Evolutionary conservation across 2,329 filamentous ascomycete genomes (phyloP).

Genomic region (Grosmannia penicillata): DNA sequence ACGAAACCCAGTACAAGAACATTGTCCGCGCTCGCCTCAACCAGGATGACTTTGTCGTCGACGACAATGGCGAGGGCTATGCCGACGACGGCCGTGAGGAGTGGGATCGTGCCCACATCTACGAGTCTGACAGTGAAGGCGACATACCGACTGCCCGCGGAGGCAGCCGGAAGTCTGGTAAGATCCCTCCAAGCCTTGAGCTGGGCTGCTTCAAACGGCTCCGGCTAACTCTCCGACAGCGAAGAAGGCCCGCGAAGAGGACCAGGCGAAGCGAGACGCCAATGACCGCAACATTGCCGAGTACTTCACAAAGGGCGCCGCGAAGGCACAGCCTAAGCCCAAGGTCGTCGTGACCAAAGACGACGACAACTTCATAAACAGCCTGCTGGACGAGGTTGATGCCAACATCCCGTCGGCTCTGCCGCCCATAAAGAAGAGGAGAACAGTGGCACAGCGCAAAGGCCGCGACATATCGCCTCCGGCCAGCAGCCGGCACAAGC

Average conservation of each 20-base stretch:
- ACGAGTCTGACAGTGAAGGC: conserved; percentile 65
- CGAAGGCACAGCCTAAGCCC: conserved; percentile 53
- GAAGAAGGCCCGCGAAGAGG: conserved; percentile 79
- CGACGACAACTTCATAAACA: conserved; percentile 75
- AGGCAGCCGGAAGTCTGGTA: conserved; percentile 36
- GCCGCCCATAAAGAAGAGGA: conserved; percentile 42
- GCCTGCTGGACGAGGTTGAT: conserved; percentile 78
- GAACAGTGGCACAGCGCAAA: conserved; percentile 59
- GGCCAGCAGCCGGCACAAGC: conserved; percentile 34
- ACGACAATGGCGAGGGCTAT: conserved; percentile 95
- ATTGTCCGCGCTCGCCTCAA: conserved; percentile 80
- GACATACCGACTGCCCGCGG: conserved; percentile 33
- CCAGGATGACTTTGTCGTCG: conserved; percentile 94
- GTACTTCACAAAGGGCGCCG: conserved; percentile 73
- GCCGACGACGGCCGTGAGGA: conserved; percentile 93
- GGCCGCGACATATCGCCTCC: conserved; percentile 68
- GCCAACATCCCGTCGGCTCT: conserved; percentile 46
- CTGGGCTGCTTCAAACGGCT: neutral
- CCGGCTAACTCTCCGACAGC: conserved; percentile 27
- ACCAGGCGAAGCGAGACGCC: conserved; percentile 70
- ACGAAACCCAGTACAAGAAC: conserved; percentile 95
- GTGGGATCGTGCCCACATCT: conserved; percentile 58
- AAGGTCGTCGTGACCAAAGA: conserved; percentile 74
- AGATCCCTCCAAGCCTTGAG: conserved; percentile 4
- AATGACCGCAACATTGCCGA: conserved; percentile 87